A percentile compares a stretch with the other conserved stretches of the same genome.
These are phyloP conservation scores for Kodamaea anthophila DNA, from an alignment of 1,139 yeast genomes.

Conservation along the genomic window DNA sequence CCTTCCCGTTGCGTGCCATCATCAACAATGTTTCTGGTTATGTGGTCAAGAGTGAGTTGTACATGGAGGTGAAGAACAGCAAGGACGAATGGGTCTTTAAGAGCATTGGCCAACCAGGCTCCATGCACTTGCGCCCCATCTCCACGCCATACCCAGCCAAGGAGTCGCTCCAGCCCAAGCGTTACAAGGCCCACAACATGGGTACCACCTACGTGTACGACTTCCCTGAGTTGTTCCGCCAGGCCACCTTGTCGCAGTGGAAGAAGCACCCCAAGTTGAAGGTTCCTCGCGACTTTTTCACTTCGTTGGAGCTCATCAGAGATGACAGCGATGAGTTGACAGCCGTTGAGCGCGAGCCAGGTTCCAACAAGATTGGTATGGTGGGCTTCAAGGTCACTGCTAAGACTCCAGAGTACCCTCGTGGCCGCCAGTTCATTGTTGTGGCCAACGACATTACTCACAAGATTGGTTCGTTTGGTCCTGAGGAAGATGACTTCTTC, in stretches of 20 bases:
- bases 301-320: constrained; percentile 73
- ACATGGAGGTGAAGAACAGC: constrained; percentile 86
- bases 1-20: constrained; percentile 94
- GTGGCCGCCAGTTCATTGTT: constrained; percentile 87
- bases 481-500: constrained; percentile 90
- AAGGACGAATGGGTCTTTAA: constrained; percentile 96
- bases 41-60: constrained; percentile 91
- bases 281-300: constrained; percentile 73
- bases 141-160: constrained; percentile 96
- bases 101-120: constrained; percentile 88
- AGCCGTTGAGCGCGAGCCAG: constrained; percentile 91
- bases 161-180: constrained; percentile 96
- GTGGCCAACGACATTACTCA: constrained; percentile 96
- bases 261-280: constrained; percentile 53
- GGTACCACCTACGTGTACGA: constrained; percentile 98
- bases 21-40: constrained; percentile 95
- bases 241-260: constrained; percentile 85
- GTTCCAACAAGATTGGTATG: constrained; percentile 94
- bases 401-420: constrained; percentile 95
- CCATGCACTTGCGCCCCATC: constrained; percentile 94
- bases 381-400: constrained; percentile 90
- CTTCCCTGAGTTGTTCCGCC: constrained; percentile 97
- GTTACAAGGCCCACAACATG: constrained; percentile 96
- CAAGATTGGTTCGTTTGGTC: constrained; percentile 98
- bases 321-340: constrained; percentile 76